Evolutionary conservation across 2,329 filamentous ascomycete genomes (phyloP).

Genomic region (Botrytis squamosa): DNA sequence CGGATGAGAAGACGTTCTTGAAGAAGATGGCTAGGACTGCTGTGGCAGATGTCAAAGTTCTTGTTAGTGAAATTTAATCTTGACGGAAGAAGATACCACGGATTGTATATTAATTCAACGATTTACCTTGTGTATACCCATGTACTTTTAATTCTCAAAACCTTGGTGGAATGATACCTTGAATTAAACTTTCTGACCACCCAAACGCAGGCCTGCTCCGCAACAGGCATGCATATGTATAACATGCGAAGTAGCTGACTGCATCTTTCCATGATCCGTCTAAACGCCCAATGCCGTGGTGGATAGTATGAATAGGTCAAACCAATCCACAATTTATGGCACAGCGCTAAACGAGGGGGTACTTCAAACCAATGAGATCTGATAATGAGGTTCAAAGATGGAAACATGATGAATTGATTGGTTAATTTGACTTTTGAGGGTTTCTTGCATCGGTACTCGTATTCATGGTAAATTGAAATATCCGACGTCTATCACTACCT

Average conservation of each 20-base stretch:
- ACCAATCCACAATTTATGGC: neutral
- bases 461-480: neutral
- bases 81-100: neutral
- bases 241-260: neutral
- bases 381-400: neutral
- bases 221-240: neutral
- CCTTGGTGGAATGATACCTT: neutral
- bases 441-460: neutral
- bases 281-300: conserved; percentile 1
- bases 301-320: neutral
- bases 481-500: neutral
- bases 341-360: neutral
- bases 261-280: neutral
- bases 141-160: neutral
- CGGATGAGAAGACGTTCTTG: conserved; percentile 76
- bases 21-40: conserved; percentile 84
- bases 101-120: neutral
- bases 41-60: conserved; percentile 63
- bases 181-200: neutral
- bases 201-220: neutral
- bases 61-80: conserved; percentile 31
- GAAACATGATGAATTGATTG: neutral
- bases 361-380: neutral
- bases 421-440: neutral
- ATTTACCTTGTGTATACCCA: neutral